Conservation (phyloP, 1,284 basidiomycete species). For the Leccinum pachyderme region DNA sequence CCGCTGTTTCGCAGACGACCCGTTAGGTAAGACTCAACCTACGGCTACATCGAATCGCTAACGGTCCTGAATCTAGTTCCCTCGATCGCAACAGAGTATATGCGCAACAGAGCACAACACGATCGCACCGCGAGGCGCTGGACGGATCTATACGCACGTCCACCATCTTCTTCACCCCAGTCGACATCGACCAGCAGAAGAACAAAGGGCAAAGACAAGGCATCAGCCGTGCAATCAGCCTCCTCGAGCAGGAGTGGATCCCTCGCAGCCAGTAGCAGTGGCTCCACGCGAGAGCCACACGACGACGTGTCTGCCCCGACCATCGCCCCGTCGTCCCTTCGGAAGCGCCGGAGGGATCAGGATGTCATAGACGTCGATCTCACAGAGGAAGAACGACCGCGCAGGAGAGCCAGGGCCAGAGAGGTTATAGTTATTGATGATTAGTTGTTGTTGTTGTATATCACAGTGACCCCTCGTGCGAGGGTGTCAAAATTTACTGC, state of each 20-base stretch:
- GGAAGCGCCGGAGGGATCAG: conserved; percentile 30
- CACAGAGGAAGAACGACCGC: conserved; percentile 21
- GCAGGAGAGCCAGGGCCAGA: conserved; percentile 21
- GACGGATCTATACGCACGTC: conserved; percentile 50
- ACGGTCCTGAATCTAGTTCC: conserved; percentile 48
- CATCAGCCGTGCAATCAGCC: conserved; percentile 5
- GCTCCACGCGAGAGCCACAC: conserved; percentile 18
- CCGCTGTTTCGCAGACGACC: conserved; percentile 52
- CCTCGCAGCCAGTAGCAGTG: conserved; percentile 1
- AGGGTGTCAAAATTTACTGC: conserved; percentile 12
- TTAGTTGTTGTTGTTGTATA: conserved; percentile 2
- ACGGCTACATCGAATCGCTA: neutral
- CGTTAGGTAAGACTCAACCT: conserved; percentile 48
- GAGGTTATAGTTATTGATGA: conserved; percentile 48
- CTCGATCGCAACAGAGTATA: conserved; percentile 68
- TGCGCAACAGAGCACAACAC: conserved; percentile 60
- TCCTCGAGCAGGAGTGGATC: conserved; percentile 8
- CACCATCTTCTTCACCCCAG: conserved; percentile 18
- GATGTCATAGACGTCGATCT: conserved; percentile 28
- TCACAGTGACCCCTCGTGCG: conserved; percentile 2
- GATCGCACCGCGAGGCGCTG: conserved; percentile 50
- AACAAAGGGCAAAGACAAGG: conserved; percentile 44
- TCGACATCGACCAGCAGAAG: conserved; percentile 15
- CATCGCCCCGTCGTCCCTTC: neutral
- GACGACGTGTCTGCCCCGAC: neutral